Base-by-base conservation (phyloP, 768 basidiomycete genomes). In the Termitomyces sp. region DNA sequence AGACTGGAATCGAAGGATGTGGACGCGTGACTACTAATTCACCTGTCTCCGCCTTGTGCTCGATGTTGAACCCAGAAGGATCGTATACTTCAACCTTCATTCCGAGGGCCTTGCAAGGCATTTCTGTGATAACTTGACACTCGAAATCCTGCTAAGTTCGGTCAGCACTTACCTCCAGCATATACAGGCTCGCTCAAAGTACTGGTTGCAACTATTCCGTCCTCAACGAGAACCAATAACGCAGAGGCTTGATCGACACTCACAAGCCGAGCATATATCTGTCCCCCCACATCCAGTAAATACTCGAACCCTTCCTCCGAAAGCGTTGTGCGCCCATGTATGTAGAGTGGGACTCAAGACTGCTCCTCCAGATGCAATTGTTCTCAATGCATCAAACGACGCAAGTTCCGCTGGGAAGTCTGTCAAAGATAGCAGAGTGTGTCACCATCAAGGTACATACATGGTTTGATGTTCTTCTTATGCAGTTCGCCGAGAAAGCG, bases 11-110 rank as follows among this genome's bases (percentile, higher is more conserved):
- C 2, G 85, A 87, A 1, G 86, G 85, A 64, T 89, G 88, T 10
- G 87, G 82, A 2, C 84, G 76, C 4, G 86, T 85, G 63, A 84
- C 81, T 5, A 86, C 84, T 49, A 87, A 69, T 64, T 87, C 85
- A 26, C 86, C 84, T 16, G 85, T 75, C 50, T 71, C 66, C 6
- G 72, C 72, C 0, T 68, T 72, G 52, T 72, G 68, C 56, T 76
- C 76, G 20, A 85, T 81, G 61, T 84, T 82, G 10, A 74, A 74
- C 9, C 83, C 82, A 1, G 65, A 67, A 0, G 76, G 71, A 55
- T 86, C 82, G 53, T 81, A 85, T 4, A 88, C 71, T 57, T 82
- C 82, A 30, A 86, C 75, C 34, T 80, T 84, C 78, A 87, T 84
- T 24, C 85, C 86, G 6, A 88, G 78, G 5, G 71, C 59, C 62